These are phyloP conservation scores for Pleodorina starrii DNA, from an alignment of 139 green algal genomes.

Conservation along the genomic window DNA sequence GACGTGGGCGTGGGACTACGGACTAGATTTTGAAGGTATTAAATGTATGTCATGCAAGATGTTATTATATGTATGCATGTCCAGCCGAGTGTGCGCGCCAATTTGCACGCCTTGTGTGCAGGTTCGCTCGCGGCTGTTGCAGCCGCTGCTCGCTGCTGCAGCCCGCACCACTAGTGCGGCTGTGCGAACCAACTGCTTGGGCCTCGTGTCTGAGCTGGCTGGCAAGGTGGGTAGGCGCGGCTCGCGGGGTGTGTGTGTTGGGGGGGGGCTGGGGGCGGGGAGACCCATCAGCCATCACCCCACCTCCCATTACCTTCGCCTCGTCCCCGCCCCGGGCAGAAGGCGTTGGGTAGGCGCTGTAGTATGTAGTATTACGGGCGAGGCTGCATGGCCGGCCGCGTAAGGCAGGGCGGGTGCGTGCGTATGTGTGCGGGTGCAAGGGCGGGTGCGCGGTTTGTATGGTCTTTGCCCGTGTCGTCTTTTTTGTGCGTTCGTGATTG, in stretches of 20 bases:
- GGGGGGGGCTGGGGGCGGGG: too few species aligned
- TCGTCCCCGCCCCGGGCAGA: too few species aligned
- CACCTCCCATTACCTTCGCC: too few species aligned
- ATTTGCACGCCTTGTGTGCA: too few species aligned
- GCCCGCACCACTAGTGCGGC: slow-evolving; percentile 70
- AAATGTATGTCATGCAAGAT: background rate
- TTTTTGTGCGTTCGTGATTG: too few species aligned
- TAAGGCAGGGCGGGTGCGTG: background rate
- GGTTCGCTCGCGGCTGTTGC: slow-evolving; percentile 4
- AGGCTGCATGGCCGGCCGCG: background rate
- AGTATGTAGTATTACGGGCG: too few species aligned
- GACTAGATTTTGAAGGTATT: too few species aligned
- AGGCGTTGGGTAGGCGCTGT: background rate
- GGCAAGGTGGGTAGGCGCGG: background rate
- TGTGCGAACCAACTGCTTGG: slow-evolving; percentile 75
- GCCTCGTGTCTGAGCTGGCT: slow-evolving; percentile 61
- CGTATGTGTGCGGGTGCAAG: background rate
- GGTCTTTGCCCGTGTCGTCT: too few species aligned
- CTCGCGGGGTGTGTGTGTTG: background rate
- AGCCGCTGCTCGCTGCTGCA: background rate
- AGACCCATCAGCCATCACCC: too few species aligned
- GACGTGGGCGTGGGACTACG: too few species aligned
- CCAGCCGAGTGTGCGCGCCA: too few species aligned
- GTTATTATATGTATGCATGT: background rate
- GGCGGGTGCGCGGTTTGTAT: too few species aligned